Base-by-base conservation (phyloP, 768 basidiomycete genomes). In the Suillus paluster region DNA sequence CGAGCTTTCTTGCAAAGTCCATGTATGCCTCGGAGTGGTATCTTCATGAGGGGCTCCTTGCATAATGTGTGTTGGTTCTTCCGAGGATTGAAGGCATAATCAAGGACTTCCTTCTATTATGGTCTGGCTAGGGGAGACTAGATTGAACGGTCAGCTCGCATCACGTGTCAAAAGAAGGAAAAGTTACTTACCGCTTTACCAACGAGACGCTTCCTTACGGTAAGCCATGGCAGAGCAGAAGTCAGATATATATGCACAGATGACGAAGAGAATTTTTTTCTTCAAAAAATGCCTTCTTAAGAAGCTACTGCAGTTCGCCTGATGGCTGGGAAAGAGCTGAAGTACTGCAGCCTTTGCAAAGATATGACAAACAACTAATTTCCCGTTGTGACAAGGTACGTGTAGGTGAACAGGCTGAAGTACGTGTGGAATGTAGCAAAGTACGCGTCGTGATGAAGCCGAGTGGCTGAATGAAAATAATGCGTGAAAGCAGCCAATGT, bases 31-130 rank as follows among this genome's bases (percentile, higher is more conserved):
- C 49, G 30, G 49, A 33, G 49, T 50, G 19, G 33, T 50, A 30
- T 17, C 27, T 30, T 25, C 19, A 30, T 49, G 25, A 49, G 25
- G 10, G 27, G 27, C 19, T 50, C 49, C 10, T 50, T 19, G 10
- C 27, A 33, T 50, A 50, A 50, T 50, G 30, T 27, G 30, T 10
- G 19, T n/a, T 50, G 49, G 30, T 50, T 50, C 49, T 10, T 33
- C 49, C 49, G 49, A 50, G 49, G 49, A 50, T 50, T 33, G 42
- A 50, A 50, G 19, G n/a, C n/a, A n/a, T n/a, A n/a, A n/a, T n/a
- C n/a, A n/a, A n/a, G n/a, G n/a, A n/a, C n/a, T n/a, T n/a, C n/a
- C n/a, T n/a, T n/a, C n/a, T n/a, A n/a, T n/a, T n/a, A n/a, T n/a
- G n/a, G n/a, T n/a, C n/a, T n/a, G n/a, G n/a, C n/a, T n/a, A n/a